Evolutionary conservation across 2,329 filamentous ascomycete genomes (phyloP), one percentile per base, ranked within the genome.

Genomic region (Blumeriella jaapii): DNA sequence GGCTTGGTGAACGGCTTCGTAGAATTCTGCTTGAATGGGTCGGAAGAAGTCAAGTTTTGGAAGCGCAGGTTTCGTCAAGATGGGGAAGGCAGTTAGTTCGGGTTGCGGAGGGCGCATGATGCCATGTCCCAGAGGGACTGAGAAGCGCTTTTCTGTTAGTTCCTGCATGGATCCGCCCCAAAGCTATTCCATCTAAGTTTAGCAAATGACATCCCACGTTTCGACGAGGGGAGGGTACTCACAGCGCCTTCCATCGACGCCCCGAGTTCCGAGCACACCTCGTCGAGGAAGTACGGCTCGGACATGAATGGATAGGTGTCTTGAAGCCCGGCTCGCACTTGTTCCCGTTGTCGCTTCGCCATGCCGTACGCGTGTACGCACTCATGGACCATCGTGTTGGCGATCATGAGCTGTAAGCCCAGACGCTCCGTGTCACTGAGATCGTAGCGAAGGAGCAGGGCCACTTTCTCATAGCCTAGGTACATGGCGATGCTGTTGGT

Each of bases 251-350:
- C 25, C 13, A 27, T 14, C 4, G 25, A 27, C 8, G 9, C 11
- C 15, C 25, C 25, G 8, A 27, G 12, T 14, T 27, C 25, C 12
- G 25, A 11, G 15, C 22, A 24, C 19, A 33, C 11, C 24, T 34
- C 32, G 12, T 34, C 32, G 15, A 26, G 17, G n/a, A 34, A 19
- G 13, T 20, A 34, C 12, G 32, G 32, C 15, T 34, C 24, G 5
- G 14, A 4, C 22, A 11, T 12, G 4, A 15, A 5, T 6, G 17
- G 25, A 20, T 14, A 14, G 2, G 2, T 5, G 19, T 20, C 16
- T 14, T 6, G 7, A 10, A 5, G 5, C 1, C 32, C 32, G 3
- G 16, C 25, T 8, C 9, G n/a, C 8, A 34, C 32, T 13, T 34
- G 24, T 12, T 34, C 16, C 4, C 32, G 32, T 22, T 34, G 32